Evolutionary conservation across 1,139 yeast genomes (phyloP).

Genomic region (Yamadazyma oceani): DNA sequence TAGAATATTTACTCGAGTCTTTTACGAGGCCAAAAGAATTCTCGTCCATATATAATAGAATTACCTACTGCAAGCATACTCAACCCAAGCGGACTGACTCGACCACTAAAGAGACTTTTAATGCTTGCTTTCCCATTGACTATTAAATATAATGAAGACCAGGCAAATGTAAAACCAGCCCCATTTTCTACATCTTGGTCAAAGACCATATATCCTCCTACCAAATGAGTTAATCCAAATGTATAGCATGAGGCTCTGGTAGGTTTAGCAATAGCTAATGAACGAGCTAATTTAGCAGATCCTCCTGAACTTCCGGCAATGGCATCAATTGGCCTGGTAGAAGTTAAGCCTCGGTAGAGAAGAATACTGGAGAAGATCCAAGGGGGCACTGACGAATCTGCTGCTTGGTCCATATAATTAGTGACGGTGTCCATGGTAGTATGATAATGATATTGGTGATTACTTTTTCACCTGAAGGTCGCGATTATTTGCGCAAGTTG

Average conservation of each 20-base stretch:
- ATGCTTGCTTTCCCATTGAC: slow-evolving; percentile 71
- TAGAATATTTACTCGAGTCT: neutral
- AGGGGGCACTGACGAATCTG: slow-evolving; percentile 56
- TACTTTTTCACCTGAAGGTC: neutral
- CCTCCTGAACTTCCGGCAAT: slow-evolving; percentile 29
- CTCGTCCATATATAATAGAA: slow-evolving; percentile 65
- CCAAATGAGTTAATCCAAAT: slow-evolving; percentile 70
- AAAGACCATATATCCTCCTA: slow-evolving; percentile 78
- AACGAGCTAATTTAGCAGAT: slow-evolving; percentile 27
- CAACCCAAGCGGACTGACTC: slow-evolving; percentile 62
- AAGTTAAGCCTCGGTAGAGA: slow-evolving; percentile 43
- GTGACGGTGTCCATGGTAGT: neutral
- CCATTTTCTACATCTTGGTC: slow-evolving; percentile 86
- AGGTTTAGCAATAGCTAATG: slow-evolving; percentile 33
- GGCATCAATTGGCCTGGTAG: slow-evolving; percentile 21
- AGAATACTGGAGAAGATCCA: slow-evolving; percentile 44
- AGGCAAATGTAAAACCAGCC: slow-evolving; percentile 83
- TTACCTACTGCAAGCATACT: slow-evolving; percentile 61
- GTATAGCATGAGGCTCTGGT: slow-evolving; percentile 37
- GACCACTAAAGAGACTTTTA: slow-evolving; percentile 32
- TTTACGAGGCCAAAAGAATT: slow-evolving; percentile 51
- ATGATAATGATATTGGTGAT: neutral
- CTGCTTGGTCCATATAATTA: slow-evolving; percentile 22
- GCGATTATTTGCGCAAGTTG: neutral
- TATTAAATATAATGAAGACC: slow-evolving; percentile 77